These are phyloP conservation scores for Selaginella tamariscina DNA, from an alignment of 75 land plant species.

Conservation along the genomic window DNA sequence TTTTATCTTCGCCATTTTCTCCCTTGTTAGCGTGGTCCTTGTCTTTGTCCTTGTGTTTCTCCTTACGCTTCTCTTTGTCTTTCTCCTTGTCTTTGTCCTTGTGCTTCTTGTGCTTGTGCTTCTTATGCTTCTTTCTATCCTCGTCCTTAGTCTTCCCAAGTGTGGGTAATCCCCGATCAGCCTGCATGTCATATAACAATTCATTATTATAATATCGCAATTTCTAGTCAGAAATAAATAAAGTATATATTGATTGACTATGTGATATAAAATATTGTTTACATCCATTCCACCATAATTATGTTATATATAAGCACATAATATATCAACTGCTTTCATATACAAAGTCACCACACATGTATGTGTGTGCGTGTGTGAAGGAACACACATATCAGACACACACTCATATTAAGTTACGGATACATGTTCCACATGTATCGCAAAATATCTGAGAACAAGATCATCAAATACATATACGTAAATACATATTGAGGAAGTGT, in stretches of 20 bases:
- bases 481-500: too few relatives aligned
- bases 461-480: too few relatives aligned
- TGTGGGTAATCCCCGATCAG: neutral
- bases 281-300: conserved; percentile 29
- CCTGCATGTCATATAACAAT: too few relatives aligned
- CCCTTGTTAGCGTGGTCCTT: conserved; percentile 16
- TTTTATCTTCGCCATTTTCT: conserved; percentile 20
- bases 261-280: conserved; percentile 19
- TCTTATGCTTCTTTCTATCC: conserved; percentile 6
- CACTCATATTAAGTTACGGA: too few relatives aligned
- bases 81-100: conserved; percentile 11
- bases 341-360: too few relatives aligned
- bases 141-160: conserved; percentile 21
- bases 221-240: conserved; percentile 4
- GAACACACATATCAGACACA: too few relatives aligned
- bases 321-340: conserved; percentile 9
- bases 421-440: too few relatives aligned
- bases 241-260: conserved; percentile 14
- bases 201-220: too few relatives aligned
- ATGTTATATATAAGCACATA: conserved; percentile 19
- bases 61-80: conserved; percentile 9
- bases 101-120: conserved; percentile 20
- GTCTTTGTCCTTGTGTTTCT: conserved; percentile 14
- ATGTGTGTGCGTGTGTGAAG: too few relatives aligned
- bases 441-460: too few relatives aligned